Percentiles rank a stretch among this genome's conserved stretches.
phyloP scores from a whole-genome alignment of 768 basidiomycete genomes.

The Mycena sanguinolenta region DNA sequence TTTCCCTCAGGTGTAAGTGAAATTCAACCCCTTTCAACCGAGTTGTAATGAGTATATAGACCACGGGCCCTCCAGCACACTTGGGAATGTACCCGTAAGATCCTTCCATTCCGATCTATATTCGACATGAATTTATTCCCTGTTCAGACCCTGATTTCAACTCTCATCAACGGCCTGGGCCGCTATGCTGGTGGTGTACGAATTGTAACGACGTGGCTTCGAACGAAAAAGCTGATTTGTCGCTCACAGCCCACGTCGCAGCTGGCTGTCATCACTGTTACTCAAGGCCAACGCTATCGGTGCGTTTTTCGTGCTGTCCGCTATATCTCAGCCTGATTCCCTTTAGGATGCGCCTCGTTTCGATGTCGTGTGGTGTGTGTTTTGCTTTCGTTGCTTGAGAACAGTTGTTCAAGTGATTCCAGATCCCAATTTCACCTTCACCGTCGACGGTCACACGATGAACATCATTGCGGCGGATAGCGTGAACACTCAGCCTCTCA shows the following conservation, averaged over 20 bases:
- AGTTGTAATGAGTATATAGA: neutral
- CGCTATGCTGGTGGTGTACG: slow-evolving; percentile 24
- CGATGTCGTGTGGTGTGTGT: slow-evolving; percentile 12
- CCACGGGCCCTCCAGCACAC: slow-evolving; percentile 18
- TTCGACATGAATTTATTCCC: neutral
- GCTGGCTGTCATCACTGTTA: slow-evolving; percentile 52
- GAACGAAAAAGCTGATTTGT: neutral
- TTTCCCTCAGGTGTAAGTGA: slow-evolving; percentile 8
- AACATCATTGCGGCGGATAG: slow-evolving; percentile 70
- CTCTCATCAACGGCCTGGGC: slow-evolving; percentile 36
- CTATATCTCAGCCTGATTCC: neutral
- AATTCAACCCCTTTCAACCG: neutral
- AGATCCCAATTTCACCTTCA: slow-evolving; percentile 54
- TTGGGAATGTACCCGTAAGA: slow-evolving; percentile 15
- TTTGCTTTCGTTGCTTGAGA: neutral
- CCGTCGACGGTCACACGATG: slow-evolving; percentile 61
- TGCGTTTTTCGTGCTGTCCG: slow-evolving; percentile 40
- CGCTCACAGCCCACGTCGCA: slow-evolving; percentile 23
- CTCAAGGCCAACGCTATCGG: slow-evolving; percentile 50
- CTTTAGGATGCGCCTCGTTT: slow-evolving; percentile 19
- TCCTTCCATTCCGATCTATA: neutral
- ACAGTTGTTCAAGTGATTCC: neutral
- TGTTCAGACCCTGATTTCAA: slow-evolving; percentile 24
- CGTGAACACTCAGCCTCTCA: slow-evolving; percentile 54
- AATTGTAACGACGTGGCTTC: too few relatives aligned